Conservation (phyloP, 2,329 filamentous ascomycete genomes). For the Diaporthe nobilis region DNA sequence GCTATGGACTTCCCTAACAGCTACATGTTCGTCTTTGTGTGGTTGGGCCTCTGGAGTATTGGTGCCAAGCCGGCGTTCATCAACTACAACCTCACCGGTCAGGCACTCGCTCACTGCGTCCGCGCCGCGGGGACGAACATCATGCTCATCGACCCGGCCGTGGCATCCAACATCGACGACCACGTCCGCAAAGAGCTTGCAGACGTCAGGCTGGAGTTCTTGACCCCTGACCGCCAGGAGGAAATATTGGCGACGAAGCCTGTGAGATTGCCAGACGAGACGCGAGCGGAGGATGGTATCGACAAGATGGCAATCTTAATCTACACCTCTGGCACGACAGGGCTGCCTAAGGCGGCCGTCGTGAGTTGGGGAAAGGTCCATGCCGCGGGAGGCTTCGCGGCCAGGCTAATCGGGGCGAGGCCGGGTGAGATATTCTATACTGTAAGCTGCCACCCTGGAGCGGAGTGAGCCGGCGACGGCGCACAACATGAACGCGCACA, state of each 20-base stretch:
- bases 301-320: constrained; percentile 80
- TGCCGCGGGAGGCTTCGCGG: constrained; percentile 66
- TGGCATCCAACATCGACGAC: constrained; percentile 69
- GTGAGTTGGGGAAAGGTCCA: constrained; percentile 79
- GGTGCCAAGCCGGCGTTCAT: constrained; percentile 88
- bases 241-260: constrained; percentile 67
- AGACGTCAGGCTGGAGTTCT: constrained; percentile 70
- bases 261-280: constrained; percentile 70
- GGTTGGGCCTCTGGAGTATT: constrained; percentile 85
- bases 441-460: constrained; percentile 57
- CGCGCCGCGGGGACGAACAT: constrained; percentile 76
- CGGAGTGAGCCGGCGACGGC: neutral
- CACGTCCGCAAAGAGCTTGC: constrained; percentile 67
- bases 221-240: constrained; percentile 71
- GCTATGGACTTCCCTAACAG: constrained; percentile 87
- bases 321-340: constrained; percentile 89
- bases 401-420: constrained; percentile 70
- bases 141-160: constrained; percentile 76
- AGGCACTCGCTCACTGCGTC: constrained; percentile 81
- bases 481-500: neutral
- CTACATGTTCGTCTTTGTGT: constrained; percentile 81
- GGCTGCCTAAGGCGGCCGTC: constrained; percentile 84
- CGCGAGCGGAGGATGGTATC: constrained; percentile 63
- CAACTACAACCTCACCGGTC: constrained; percentile 85
- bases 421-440: constrained; percentile 81